phyloP scores from a whole-genome alignment of 805 yeast genomes.

The Lipomyces japonicus region DNA sequence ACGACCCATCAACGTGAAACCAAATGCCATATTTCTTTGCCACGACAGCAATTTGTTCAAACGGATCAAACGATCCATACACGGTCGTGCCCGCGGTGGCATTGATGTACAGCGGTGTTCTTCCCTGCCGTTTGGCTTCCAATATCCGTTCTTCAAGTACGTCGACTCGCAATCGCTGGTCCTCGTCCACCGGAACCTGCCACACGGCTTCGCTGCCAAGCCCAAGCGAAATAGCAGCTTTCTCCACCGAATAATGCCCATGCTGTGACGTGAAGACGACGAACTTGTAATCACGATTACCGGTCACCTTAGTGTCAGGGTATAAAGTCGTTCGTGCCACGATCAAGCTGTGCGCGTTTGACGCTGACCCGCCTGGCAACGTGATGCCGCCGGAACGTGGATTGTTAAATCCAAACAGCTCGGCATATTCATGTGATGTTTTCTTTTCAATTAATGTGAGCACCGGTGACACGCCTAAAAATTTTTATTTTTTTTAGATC shows the following conservation, averaged over 20 bases:
- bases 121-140: constrained; percentile 50
- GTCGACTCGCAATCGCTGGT: constrained; percentile 55
- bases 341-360: constrained; percentile 73
- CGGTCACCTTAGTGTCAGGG: constrained; percentile 66
- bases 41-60: constrained; percentile 51
- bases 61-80: constrained; percentile 75
- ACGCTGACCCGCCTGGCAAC: constrained; percentile 84
- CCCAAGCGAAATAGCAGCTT: constrained; percentile 74
- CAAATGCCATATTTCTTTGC: constrained; percentile 57
- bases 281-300: constrained; percentile 53
- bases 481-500: background rate
- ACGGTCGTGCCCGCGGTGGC: constrained; percentile 91
- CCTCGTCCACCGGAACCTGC: constrained; percentile 54
- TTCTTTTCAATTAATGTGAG: constrained; percentile 69
- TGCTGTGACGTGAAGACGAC: constrained; percentile 70
- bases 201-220: constrained; percentile 61
- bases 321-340: constrained; percentile 63
- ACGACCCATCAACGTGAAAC: constrained; percentile 85
- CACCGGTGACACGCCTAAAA: constrained; percentile 69
- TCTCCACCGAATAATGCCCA: constrained; percentile 67
- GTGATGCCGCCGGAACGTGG: constrained; percentile 73
- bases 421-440: constrained; percentile 65
- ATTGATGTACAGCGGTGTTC: constrained; percentile 68
- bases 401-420: constrained; percentile 54
- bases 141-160: constrained; percentile 48